Percentiles rank a stretch among this genome's conserved stretches.
phyloP scores from a whole-genome alignment of 768 basidiomycete genomes.

The Tricholoma furcatifolium region DNA sequence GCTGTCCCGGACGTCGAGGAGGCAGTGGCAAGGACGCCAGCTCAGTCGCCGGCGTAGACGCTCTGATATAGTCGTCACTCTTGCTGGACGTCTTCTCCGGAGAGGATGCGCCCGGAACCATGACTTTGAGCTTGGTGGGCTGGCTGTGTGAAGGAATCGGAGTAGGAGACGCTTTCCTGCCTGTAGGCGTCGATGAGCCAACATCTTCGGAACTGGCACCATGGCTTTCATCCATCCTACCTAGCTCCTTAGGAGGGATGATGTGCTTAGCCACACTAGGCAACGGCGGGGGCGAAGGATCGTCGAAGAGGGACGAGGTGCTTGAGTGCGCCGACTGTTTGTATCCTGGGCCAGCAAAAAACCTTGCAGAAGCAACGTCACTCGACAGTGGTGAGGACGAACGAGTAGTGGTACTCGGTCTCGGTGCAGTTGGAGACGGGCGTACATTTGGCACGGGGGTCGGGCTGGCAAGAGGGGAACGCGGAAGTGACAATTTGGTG shows the following conservation, averaged over 20 bases:
- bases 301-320: conserved; percentile 44
- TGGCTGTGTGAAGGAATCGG: background rate
- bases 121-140: conserved; percentile 7
- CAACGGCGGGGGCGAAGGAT: conserved; percentile 39
- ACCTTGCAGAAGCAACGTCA: conserved; percentile 52
- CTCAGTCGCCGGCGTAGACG: conserved; percentile 33
- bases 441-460: background rate
- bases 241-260: conserved; percentile 55
- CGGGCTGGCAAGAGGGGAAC: conserved; percentile 1
- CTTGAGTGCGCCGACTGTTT: conserved; percentile 48
- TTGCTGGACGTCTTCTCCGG: background rate
- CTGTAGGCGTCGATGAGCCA: background rate
- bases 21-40: conserved; percentile 38
- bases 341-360: conserved; percentile 38
- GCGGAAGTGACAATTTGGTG: background rate
- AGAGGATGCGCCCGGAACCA: background rate
- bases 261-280: conserved; percentile 46
- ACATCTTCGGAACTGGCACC: background rate
- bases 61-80: conserved; percentile 32
- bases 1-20: conserved; percentile 25
- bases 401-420: conserved; percentile 49
- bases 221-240: conserved; percentile 27
- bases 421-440: conserved; percentile 2
- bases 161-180: background rate
- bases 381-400: conserved; percentile 65